A percentile compares a stretch with the other conserved stretches of the same genome.
phyloP scores from a whole-genome alignment of 2,329 filamentous ascomycete genomes.

The Ophiostoma tasmaniense region DNA sequence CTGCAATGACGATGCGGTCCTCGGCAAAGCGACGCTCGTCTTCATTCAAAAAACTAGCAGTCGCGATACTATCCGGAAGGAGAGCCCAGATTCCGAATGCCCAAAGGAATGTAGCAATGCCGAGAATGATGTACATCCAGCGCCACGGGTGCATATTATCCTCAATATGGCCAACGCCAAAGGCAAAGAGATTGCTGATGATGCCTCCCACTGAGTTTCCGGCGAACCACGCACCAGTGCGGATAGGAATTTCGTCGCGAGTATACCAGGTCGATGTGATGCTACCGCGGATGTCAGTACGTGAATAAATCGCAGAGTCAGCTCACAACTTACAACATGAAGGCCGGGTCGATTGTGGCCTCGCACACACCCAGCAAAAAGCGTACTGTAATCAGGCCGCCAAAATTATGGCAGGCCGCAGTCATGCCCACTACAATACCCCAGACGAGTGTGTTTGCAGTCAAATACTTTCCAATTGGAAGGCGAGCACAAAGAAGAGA shows the following conservation, averaged over 20 bases:
- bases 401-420: not conserved
- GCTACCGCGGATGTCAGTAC: not conserved
- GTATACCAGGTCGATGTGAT: slow-evolving; percentile 6
- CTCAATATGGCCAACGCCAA: slow-evolving; percentile 3
- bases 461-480: slow-evolving; percentile 1
- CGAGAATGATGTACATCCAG: slow-evolving; percentile 5
- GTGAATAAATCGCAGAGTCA: not conserved
- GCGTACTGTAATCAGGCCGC: not conserved
- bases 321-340: not conserved
- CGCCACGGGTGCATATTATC: slow-evolving; percentile 5
- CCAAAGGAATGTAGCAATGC: not conserved
- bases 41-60: not conserved
- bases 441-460: not conserved
- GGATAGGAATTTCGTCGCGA: slow-evolving; percentile 3
- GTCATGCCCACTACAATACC: not conserved
- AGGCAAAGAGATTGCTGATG: slow-evolving; percentile 3
- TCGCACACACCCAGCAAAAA: not conserved
- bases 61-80: not conserved
- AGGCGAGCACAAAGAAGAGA: not conserved
- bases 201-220: slow-evolving; percentile 1
- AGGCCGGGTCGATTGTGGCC: slow-evolving; percentile 1
- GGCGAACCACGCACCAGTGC: not conserved
- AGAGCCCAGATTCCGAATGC: slow-evolving; percentile 3
- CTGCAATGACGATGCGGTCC: not conserved
- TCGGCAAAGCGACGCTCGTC: not conserved